Evolutionary conservation across 805 yeast genomes (phyloP).

Genomic region (Ogataea allantospora): DNA sequence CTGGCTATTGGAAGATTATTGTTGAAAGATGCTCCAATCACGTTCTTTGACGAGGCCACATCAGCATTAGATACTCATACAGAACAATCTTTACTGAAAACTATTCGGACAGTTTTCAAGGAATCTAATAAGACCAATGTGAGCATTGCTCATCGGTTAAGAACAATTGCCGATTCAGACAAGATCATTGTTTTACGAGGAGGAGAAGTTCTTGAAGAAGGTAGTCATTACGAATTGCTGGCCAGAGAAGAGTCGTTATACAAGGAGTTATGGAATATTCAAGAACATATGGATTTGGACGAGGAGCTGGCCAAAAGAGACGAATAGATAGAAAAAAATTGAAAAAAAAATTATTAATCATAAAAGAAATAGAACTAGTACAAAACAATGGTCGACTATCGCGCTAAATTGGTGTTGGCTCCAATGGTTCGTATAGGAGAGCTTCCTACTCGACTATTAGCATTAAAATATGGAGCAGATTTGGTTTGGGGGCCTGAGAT

Average conservation of each 20-base stretch:
- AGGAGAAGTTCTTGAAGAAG: conserved; percentile 85
- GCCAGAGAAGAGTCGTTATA: conserved; percentile 59
- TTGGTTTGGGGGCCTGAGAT: conserved; percentile 97
- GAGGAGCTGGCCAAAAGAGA: conserved; percentile 31
- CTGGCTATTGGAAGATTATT: conserved; percentile 91
- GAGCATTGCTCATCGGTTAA: conserved; percentile 88
- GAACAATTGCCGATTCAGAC: conserved; percentile 93
- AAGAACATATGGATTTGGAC: conserved; percentile 68
- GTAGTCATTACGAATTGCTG: conserved; percentile 69
- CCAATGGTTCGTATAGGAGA: conserved; percentile 98
- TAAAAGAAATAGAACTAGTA: neutral
- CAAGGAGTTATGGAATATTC: conserved; percentile 85
- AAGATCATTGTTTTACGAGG: conserved; percentile 82
- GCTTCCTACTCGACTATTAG: conserved; percentile 79
- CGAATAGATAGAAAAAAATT: neutral
- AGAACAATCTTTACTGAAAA: conserved; percentile 76
- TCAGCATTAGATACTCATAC: conserved; percentile 96
- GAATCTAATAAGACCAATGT: conserved; percentile 67
- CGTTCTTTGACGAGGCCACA: conserved; percentile 96
- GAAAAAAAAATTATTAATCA: neutral
- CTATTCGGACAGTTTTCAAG: conserved; percentile 66
- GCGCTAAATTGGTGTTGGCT: conserved; percentile 81
- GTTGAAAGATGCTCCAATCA: conserved; percentile 80
- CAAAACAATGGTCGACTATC: conserved; percentile 57
- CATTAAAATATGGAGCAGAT: conserved; percentile 86